A percentile compares a stretch with the other conserved stretches of the same genome.
Conservation (phyloP, 768 basidiomycete species). For the Leucocoprinus sp. region DNA sequence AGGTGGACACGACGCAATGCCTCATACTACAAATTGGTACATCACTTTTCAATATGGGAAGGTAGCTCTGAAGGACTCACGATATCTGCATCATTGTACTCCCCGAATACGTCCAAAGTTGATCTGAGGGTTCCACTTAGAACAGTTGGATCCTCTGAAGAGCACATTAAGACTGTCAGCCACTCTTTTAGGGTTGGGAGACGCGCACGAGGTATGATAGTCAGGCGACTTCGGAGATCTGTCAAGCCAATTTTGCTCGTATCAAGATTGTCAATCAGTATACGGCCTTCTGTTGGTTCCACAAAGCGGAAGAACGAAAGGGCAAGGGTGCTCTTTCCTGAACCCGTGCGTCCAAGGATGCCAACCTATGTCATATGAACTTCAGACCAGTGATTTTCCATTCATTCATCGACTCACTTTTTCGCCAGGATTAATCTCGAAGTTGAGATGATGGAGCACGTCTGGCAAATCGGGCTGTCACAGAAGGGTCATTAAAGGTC, state of each 20-base stretch:
- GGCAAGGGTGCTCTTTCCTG: constrained; percentile 76
- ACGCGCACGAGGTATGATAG: constrained; percentile 60
- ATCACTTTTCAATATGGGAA: not conserved
- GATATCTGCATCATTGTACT: constrained; percentile 79
- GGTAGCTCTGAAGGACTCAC: constrained; percentile 29
- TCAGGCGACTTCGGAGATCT: constrained; percentile 55
- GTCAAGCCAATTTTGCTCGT: constrained; percentile 75
- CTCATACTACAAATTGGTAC: constrained; percentile 46
- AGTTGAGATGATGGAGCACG: constrained; percentile 74
- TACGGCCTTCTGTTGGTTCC: constrained; percentile 72
- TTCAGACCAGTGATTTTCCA: constrained; percentile 10
- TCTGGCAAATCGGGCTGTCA: constrained; percentile 75
- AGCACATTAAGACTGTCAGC: not conserved
- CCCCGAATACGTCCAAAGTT: constrained; percentile 78
- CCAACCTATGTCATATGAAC: constrained; percentile 39
- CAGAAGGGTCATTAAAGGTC: not conserved
- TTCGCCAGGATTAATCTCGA: constrained; percentile 65
- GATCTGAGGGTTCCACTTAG: constrained; percentile 76
- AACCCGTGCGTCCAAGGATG: constrained; percentile 63
- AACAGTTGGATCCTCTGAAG: constrained; percentile 80
- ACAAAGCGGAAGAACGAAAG: constrained; percentile 82
- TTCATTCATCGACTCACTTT: constrained; percentile 48
- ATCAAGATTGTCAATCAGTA: constrained; percentile 71
- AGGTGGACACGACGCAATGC: constrained; percentile 79
- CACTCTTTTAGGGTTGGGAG: not conserved